Percentiles rank a stretch among this genome's conserved stretches.
These are phyloP conservation scores for Fusarium sp. DNA, from an alignment of 2,329 filamentous ascomycete genomes.

Conservation along the genomic window DNA sequence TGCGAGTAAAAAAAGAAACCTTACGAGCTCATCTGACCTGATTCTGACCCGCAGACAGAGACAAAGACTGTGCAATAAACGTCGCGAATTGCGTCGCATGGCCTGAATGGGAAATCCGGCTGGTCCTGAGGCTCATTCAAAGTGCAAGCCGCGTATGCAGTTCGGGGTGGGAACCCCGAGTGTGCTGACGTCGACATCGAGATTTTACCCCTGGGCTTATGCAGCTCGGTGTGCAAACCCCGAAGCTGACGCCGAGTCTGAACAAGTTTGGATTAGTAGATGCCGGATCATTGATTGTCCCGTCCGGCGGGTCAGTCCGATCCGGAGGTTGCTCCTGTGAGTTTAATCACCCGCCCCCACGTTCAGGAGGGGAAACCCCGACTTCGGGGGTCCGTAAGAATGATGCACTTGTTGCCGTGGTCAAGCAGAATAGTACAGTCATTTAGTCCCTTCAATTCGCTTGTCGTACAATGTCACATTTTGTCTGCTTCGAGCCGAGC, in stretches of 20 bases:
- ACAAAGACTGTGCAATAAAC: constrained; percentile 17
- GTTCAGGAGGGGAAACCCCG: constrained; percentile 19
- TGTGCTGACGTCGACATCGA: constrained; percentile 9
- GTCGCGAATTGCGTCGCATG: constrained; percentile 13
- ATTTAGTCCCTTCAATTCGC: fast-evolving
- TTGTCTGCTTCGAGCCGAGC: neutral
- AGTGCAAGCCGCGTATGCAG: constrained; percentile 6
- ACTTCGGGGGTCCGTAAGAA: neutral
- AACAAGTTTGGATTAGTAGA: neutral
- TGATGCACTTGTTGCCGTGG: neutral
- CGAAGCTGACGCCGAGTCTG: neutral
- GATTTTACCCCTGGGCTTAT: constrained; percentile 18
- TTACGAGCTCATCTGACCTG: constrained; percentile 3
- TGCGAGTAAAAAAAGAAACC: constrained; percentile 1
- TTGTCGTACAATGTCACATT: neutral
- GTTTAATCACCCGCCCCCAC: constrained; percentile 24
- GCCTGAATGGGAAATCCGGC: constrained; percentile 25
- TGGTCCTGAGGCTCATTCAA: constrained; percentile 30
- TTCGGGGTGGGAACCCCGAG: neutral
- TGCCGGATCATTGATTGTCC: neutral
- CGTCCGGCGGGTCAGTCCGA: neutral
- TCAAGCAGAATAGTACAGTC: neutral
- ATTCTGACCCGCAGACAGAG: constrained; percentile 22
- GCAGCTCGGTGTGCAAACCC: neutral
- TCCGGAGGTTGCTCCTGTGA: constrained; percentile 5